Conservation (phyloP, 2,329 filamentous ascomycete species). For the Aspergillus quadricinctus region DNA sequence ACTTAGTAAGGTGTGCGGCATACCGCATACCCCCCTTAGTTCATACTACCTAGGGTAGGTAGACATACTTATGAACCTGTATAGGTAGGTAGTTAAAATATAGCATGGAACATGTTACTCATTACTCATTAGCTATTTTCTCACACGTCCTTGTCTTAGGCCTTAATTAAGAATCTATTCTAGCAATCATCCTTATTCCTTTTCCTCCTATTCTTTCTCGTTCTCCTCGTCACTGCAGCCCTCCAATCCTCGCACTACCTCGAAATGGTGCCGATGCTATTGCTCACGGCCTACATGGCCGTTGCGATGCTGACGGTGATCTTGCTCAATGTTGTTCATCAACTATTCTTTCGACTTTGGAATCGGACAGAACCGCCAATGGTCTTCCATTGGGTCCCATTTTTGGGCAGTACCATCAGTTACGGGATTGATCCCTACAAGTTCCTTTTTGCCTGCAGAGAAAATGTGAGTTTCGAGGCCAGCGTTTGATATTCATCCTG, state of each 20-base stretch:
- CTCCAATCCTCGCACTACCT: background rate
- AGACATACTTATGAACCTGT: background rate
- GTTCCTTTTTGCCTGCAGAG: conserved; percentile 70
- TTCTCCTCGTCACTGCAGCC: background rate
- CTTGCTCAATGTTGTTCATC: background rate
- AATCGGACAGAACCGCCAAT: conserved; percentile 65
- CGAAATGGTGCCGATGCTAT: background rate
- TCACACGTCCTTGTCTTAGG: background rate
- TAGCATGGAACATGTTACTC: background rate
- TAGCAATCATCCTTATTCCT: background rate
- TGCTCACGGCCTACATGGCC: background rate
- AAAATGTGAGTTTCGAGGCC: conserved; percentile 56
- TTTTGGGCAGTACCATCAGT: conserved; percentile 41
- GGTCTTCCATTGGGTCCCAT: conserved; percentile 75
- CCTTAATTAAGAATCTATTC: background rate
- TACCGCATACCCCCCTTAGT: background rate
- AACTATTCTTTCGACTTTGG: background rate
- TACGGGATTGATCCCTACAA: conserved; percentile 61
- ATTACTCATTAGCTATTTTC: background rate
- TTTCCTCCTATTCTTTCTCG: background rate
- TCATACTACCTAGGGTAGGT: background rate
- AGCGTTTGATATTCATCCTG: background rate
- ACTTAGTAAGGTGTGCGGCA: background rate
- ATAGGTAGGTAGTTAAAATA: background rate
- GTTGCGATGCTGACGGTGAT: background rate